Evolutionary conservation across 257 asterid genomes (phyloP).

Genomic region (Primulina eburnea): DNA sequence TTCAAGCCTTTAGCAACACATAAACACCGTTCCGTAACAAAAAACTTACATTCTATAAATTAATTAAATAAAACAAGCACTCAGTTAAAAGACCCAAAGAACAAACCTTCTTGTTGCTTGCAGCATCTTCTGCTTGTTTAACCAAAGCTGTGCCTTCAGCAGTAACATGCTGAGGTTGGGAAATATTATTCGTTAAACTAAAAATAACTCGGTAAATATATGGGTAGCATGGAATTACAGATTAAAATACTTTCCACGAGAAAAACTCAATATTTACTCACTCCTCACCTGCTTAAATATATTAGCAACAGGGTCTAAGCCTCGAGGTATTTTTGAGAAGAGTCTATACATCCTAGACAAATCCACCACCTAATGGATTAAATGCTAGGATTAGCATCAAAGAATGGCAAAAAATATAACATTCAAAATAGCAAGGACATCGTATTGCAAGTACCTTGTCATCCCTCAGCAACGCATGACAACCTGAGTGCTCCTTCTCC

Average conservation of each 20-base stretch:
- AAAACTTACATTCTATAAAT: not conserved
- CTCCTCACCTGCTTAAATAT: slow-evolving; percentile 83
- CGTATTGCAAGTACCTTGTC: slow-evolving; percentile 53
- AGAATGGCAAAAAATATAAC: not conserved
- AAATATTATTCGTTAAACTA: slow-evolving; percentile 23
- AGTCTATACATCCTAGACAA: slow-evolving; percentile 62
- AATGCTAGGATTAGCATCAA: slow-evolving; percentile 20
- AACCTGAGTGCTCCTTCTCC: slow-evolving; percentile 94
- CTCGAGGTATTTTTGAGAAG: slow-evolving; percentile 53
- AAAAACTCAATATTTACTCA: slow-evolving; percentile 30
- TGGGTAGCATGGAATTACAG: slow-evolving; percentile 13
- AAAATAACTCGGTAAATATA: slow-evolving; percentile 9
- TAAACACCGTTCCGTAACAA: not conserved
- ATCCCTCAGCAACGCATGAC: slow-evolving; percentile 90
- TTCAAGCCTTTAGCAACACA: not conserved
- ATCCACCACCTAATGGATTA: slow-evolving; percentile 46
- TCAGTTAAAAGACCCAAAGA: not conserved
- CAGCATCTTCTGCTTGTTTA: slow-evolving; percentile 57
- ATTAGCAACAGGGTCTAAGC: slow-evolving; percentile 57
- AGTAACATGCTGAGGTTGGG: slow-evolving; percentile 50
- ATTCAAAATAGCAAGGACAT: not conserved
- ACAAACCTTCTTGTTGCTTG: slow-evolving; percentile 52
- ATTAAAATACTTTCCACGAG: slow-evolving; percentile 6
- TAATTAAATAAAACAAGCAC: slow-evolving; percentile 10
- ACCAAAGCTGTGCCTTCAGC: slow-evolving; percentile 56